Evolutionary conservation across 306 rosid genomes (phyloP).

Genomic region (Biancaea sappan): DNA sequence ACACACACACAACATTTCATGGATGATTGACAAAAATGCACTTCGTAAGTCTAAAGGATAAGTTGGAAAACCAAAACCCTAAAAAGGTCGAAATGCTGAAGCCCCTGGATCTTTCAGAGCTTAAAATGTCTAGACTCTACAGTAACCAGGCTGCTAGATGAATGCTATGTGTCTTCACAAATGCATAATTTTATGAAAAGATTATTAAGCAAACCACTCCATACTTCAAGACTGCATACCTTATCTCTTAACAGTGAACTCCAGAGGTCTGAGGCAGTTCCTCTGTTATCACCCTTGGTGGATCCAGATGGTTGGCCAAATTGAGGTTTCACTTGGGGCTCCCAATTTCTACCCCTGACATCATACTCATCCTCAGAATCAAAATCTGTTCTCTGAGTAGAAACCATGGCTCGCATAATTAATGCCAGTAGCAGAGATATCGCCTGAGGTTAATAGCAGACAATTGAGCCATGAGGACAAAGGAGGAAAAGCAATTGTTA

Average conservation of each 20-base stretch:
- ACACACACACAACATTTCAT: not conserved
- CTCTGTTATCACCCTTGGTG: constrained; percentile 53
- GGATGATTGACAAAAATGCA: not conserved
- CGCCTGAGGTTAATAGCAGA: constrained; percentile 57
- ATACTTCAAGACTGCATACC: constrained; percentile 51
- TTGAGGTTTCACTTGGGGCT: constrained; percentile 67
- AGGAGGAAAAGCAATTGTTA: constrained; percentile 3
- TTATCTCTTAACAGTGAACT: constrained; percentile 83
- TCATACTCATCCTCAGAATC: constrained; percentile 60
- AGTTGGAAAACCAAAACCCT: constrained; percentile 1
- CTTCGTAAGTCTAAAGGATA: not conserved
- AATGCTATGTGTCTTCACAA: not conserved
- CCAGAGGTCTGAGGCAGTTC: constrained; percentile 73
- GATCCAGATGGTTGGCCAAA: constrained; percentile 62
- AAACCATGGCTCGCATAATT: constrained; percentile 71
- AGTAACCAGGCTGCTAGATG: not conserved
- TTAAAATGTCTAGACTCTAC: not conserved
- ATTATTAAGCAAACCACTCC: constrained; percentile 7
- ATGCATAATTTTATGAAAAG: not conserved
- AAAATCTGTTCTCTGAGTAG: constrained; percentile 49
- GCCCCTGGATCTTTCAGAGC: not conserved
- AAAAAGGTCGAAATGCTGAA: constrained; percentile 8
- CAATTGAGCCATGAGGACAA: constrained; percentile 22
- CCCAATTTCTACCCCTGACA: constrained; percentile 61
- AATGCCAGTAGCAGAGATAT: constrained; percentile 73